Percentiles rank a stretch among this genome's conserved stretches.
Evolutionary conservation across 257 asterid genomes (phyloP).

Genomic region (Solanum medicagineum): DNA sequence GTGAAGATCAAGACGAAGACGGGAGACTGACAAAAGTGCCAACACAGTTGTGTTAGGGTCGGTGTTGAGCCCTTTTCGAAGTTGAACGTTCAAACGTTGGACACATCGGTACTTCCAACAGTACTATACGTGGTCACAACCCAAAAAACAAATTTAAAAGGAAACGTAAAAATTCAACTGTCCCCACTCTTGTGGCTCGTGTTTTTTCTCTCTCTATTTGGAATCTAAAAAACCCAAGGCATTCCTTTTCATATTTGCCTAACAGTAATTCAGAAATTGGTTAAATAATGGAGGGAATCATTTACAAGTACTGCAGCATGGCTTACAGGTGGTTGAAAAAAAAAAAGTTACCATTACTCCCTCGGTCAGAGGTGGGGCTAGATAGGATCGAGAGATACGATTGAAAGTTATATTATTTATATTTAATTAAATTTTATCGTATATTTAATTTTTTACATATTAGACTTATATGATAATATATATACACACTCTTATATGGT

Average conservation of each 20-base stretch:
- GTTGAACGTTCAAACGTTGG: not conserved
- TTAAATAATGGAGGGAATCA: not conserved
- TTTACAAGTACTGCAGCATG: not conserved
- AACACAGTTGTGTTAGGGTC: not conserved
- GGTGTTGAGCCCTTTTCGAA: not conserved
- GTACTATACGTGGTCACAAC: not conserved
- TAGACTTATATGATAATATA: too few relatives aligned
- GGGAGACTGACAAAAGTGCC: not conserved
- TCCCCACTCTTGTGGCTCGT: not conserved
- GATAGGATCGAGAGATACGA: too few relatives aligned
- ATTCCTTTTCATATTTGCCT: not conserved
- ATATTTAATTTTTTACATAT: too few relatives aligned
- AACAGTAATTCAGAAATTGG: not conserved
- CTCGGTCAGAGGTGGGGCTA: too few relatives aligned
- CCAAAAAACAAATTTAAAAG: not conserved
- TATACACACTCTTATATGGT: too few relatives aligned
- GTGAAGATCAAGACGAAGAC: not conserved
- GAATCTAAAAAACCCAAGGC: not conserved
- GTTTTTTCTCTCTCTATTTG: not conserved
- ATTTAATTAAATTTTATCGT: too few relatives aligned
- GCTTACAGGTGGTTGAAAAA: too few relatives aligned
- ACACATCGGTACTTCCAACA: slow-evolving; percentile 1
- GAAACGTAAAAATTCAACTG: not conserved
- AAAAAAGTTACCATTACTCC: too few relatives aligned
- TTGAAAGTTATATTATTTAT: too few relatives aligned